These are phyloP conservation scores for Anastatica hierochuntica DNA, from an alignment of 345 rosid genomes.

Conservation along the genomic window DNA sequence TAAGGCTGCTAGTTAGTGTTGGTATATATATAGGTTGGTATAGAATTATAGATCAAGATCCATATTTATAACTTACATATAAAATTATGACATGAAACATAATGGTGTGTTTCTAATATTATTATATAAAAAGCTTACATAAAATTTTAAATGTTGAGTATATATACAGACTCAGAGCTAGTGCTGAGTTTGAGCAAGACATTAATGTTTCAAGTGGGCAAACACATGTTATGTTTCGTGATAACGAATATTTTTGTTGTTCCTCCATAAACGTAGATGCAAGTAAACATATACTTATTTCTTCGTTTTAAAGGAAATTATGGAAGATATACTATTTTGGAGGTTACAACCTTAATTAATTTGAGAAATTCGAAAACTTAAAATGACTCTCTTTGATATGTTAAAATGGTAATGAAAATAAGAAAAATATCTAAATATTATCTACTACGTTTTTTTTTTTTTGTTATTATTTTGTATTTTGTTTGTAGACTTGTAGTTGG, in stretches of 20 bases:
- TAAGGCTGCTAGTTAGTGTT: constrained; percentile 19
- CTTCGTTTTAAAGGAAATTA: no score
- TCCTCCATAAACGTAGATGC: background rate
- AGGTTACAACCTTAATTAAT: no score
- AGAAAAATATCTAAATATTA: background rate
- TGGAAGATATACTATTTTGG: no score
- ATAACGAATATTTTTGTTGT: background rate
- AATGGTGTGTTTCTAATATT: constrained; percentile 11
- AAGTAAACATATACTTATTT: background rate
- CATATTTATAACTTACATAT: background rate
- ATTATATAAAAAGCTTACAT: background rate
- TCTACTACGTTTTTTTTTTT: background rate
- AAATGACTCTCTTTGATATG: no score
- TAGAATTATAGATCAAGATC: background rate
- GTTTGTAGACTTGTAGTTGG: background rate
- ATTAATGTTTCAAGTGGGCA: constrained; percentile 24
- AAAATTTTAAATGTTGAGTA: constrained; percentile 14
- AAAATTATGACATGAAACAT: constrained; percentile 16
- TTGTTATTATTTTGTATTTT: no score
- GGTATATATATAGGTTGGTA: constrained; percentile 2
- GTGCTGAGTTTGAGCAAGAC: constrained; percentile 26
- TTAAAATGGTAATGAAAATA: background rate
- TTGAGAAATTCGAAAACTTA: no score
- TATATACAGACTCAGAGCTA: no score
- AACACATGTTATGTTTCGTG: constrained; percentile 25